Percentiles rank a stretch among this genome's conserved stretches.
phyloP scores from a whole-genome alignment of 257 asterid genomes.

The Mentha longifolia region DNA sequence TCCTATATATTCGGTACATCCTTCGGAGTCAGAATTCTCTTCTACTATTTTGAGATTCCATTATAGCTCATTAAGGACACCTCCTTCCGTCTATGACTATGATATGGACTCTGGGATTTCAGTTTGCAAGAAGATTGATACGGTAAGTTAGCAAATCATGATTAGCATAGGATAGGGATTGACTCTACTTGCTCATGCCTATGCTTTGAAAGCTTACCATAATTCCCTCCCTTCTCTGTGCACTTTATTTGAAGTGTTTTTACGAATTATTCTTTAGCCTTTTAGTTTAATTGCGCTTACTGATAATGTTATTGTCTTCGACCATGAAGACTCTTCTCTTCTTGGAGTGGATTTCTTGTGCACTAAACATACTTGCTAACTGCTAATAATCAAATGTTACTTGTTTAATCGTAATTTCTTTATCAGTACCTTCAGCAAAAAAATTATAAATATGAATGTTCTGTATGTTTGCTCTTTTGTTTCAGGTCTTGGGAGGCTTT shows the following conservation, averaged over 20 bases:
- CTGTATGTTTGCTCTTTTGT: conserved; percentile 12
- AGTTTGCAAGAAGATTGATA: conserved; percentile 82
- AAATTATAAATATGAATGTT: not conserved
- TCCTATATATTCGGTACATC: conserved; percentile 70
- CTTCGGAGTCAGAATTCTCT: conserved; percentile 69
- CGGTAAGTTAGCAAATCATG: conserved; percentile 50
- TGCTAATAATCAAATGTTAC: not conserved
- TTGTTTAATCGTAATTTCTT: not conserved
- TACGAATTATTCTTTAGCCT: not conserved
- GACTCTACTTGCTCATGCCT: conserved; percentile 10
- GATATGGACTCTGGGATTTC: conserved; percentile 86
- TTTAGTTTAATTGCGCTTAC: not conserved
- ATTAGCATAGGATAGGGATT: conserved; percentile 18
- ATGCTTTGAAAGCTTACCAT: conserved; percentile 26
- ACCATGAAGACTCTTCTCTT: not conserved
- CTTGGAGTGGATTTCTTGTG: not conserved
- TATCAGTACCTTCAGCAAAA: not conserved
- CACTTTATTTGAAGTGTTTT: conserved; percentile 19
- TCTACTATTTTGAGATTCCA: conserved; percentile 75
- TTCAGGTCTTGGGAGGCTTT: conserved; percentile 90
- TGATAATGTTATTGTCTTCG: too few relatives aligned
- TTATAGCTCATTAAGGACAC: conserved; percentile 86
- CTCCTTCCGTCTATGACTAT: conserved; percentile 86
- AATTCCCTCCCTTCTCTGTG: conserved; percentile 16
- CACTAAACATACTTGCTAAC: not conserved